Base-by-base conservation (phyloP, 306 rosid species). In the Amphicarpaea edgeworthii region DNA sequence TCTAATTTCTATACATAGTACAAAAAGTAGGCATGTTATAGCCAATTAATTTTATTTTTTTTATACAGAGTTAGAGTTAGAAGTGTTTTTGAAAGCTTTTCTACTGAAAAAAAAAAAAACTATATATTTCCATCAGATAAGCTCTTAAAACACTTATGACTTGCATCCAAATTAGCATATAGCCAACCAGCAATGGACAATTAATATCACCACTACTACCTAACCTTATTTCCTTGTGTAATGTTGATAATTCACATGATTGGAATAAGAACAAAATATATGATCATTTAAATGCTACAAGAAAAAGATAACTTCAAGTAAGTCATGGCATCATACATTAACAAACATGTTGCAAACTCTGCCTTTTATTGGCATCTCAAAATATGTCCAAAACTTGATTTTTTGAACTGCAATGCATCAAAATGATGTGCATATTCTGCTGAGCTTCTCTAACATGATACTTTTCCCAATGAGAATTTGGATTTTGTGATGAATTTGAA, bases 1-100 rank as follows among this genome's bases (percentile, higher is more conserved):
- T 68, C 42, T 61, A 47, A 45, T 24, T 15, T 63, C 15, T 45
- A 49, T 11, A 0, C 7, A n/a, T 46, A 0, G 15, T 26, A 47
- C 73, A 26, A 47, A 43, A 28, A n/a, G 41, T 47, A 30, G 74
- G 42, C 26, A 15, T 68, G 41, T 23, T 67, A 24, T 24, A 8
- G 30, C n/a, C n/a, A n/a, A n/a, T n/a, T n/a, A n/a, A n/a, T n/a
- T n/a, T n/a, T n/a, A n/a, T n/a, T n/a, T n/a, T n/a, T n/a, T n/a
- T n/a, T n/a, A n/a, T n/a, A n/a, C n/a, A n/a, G n/a, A n/a, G n/a
- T n/a, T n/a, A n/a, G n/a, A n/a, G n/a, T n/a, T n/a, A n/a, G n/a
- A n/a, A n/a, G n/a, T n/a, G n/a, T n/a, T n/a, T n/a, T n/a, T n/a
- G n/a, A n/a, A n/a, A n/a, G n/a, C n/a, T n/a, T n/a, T n/a, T n/a